Evolutionary conservation across 208 protist genomes (phyloP), one percentile per base, ranked within the genome.

Genomic region (Leishmania mexicana): DNA sequence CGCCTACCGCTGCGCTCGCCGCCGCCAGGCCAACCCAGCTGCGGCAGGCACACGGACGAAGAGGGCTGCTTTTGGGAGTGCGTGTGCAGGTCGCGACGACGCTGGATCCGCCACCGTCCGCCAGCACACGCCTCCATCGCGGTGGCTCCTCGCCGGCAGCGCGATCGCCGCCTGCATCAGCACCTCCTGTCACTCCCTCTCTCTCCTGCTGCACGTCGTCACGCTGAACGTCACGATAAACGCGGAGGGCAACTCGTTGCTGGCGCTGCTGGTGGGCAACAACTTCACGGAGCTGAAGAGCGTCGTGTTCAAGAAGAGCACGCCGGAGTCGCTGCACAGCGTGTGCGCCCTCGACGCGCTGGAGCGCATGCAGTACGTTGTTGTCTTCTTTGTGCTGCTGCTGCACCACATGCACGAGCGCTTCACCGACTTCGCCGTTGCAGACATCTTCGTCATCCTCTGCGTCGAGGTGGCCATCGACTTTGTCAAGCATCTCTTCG

Each of bases 201-300:
- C 94, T n/a, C 81, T 98, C 60, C 88, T 98, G 54, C 84, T 93
- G 31, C 89, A 94, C 75, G 90, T 98, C 28, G 90, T 99, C 21
- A 98, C 96, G 58, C 87, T 99, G 10, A 98, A 98, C 81, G 97
- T 99, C 2, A 93, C 97, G 40, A 92, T 99, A 70, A 99, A 99
- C 85, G 96, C 96, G 62, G 87, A 98, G 51, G 95, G 90, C 70
- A 91, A 93, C 77, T 78, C 95, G n/a, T 79, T 99, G 17, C 72
- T 99, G 13, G 96, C 98, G n/a, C 85, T 99, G 38, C 90, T 99
- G 45, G 83, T 99, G 64, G 96, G 95, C 24, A 98, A 97, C 80
- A 98, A 99, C 84, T 97, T 99, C 79, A 87, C 94, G 8, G 97
- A 99, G 81, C 77, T 99, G n/a, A 99, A 99, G 82, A 89, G 92